Evolutionary conservation across 1,284 basidiomycete genomes (phyloP).

Genomic region (Malassezia equina): DNA sequence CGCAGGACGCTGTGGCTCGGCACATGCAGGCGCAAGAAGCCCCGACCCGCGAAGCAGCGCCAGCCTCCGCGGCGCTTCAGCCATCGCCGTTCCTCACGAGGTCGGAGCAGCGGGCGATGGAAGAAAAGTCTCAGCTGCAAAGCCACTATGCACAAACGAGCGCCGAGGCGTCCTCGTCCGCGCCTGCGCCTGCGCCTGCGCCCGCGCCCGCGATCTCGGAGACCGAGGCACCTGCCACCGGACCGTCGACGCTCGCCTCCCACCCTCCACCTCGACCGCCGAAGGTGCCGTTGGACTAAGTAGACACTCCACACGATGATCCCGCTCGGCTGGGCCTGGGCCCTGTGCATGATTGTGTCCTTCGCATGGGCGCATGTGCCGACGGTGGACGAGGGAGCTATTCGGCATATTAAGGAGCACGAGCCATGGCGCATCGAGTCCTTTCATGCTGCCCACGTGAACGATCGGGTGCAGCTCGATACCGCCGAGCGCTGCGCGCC

Average conservation of each 20-base stretch:
- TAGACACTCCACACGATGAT: not conserved
- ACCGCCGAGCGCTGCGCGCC: not conserved
- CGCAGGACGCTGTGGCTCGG: not conserved
- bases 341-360: not conserved
- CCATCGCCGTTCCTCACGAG: conserved; percentile 8
- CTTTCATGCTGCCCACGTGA: conserved; percentile 22
- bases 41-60: not conserved
- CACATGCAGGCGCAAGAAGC: not conserved
- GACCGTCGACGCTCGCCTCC: not conserved
- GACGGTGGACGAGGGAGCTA: not conserved
- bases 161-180: not conserved
- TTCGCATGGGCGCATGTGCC: not conserved
- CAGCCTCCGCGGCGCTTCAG: not conserved
- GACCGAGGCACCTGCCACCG: not conserved
- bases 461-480: conserved; percentile 21
- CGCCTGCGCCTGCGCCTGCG: not conserved
- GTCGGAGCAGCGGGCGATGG: conserved; percentile 14
- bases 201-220: not conserved
- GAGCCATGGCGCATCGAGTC: conserved; percentile 1
- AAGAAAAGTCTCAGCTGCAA: conserved; percentile 10
- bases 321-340: not conserved
- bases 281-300: conserved; percentile 9
- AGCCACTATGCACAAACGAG: conserved; percentile 9
- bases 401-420: not conserved
- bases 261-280: conserved; percentile 12